A percentile compares a stretch with the other conserved stretches of the same genome.
phyloP scores from a whole-genome alignment of 208 protist genomes.

The Jaenimonas drosophilae region DNA sequence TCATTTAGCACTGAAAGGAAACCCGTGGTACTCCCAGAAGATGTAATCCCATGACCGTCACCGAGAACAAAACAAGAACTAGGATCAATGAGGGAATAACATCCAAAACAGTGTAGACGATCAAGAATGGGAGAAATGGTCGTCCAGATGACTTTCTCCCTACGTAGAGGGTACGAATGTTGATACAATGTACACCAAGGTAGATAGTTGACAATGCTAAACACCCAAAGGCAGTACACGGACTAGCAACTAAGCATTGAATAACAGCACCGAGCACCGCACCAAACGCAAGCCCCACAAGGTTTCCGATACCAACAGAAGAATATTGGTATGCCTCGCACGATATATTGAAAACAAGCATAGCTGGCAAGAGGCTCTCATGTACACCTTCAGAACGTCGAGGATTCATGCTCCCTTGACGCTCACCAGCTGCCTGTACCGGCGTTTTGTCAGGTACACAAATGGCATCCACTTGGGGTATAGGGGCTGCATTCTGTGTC shows the following conservation, averaged over 20 bases:
- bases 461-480: too few relatives aligned
- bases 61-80: constrained; percentile 23
- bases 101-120: constrained; percentile 55
- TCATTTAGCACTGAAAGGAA: background rate
- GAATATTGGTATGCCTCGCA: constrained; percentile 31
- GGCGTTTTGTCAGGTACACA: too few relatives aligned
- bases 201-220: too few relatives aligned
- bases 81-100: constrained; percentile 43
- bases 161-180: too few relatives aligned
- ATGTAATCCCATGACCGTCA: constrained; percentile 11
- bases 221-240: constrained; percentile 18
- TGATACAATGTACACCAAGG: too few relatives aligned
- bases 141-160: constrained; percentile 11
- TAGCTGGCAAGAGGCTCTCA: too few relatives aligned
- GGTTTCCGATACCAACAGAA: constrained; percentile 20
- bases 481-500: too few relatives aligned
- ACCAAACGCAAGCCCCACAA: constrained; percentile 14
- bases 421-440: too few relatives aligned
- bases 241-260: constrained; percentile 28
- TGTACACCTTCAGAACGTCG: too few relatives aligned
- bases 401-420: too few relatives aligned
- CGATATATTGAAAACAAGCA: constrained; percentile 28
- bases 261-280: constrained; percentile 15
- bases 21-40: background rate
- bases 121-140: constrained; percentile 24